Conservation (phyloP, 75 land plant genomes). For the Ceratopteris richardii region DNA sequence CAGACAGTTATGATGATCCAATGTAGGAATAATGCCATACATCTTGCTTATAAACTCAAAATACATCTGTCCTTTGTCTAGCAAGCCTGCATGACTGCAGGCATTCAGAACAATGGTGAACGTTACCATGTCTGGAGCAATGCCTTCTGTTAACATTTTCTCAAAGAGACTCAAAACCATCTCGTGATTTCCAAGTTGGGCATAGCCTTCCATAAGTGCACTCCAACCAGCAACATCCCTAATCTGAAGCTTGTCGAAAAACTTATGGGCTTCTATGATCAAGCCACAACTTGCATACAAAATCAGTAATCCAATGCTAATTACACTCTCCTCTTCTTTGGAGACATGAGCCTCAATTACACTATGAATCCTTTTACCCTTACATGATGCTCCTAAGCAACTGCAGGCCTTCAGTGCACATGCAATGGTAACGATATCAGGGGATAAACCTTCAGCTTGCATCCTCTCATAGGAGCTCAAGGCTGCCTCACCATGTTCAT, state of each 20-base stretch:
- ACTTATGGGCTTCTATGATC: not conserved
- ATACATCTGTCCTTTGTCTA: conserved; percentile 2
- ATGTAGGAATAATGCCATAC: conserved; percentile 9
- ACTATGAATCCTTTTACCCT: conserved; percentile 12
- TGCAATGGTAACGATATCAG: conserved; percentile 14
- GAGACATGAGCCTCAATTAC: not conserved
- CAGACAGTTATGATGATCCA: conserved; percentile 18
- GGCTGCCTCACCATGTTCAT: conserved; percentile 12
- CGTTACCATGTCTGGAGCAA: conserved; percentile 11
- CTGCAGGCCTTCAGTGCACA: conserved; percentile 14
- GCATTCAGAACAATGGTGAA: conserved; percentile 12
- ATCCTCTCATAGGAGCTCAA: conserved; percentile 4
- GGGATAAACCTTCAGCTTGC: conserved; percentile 10
- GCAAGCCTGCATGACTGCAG: conserved; percentile 11
- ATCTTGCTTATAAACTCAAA: conserved; percentile 5
- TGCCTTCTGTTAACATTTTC: conserved; percentile 10
- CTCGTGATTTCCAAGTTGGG: not conserved
- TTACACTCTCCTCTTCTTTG: not conserved
- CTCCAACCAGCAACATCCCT: conserved; percentile 6
- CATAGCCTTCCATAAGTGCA: conserved; percentile 2
- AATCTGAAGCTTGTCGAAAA: not conserved
- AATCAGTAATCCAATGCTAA: conserved; percentile 2
- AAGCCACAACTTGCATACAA: conserved; percentile 9
- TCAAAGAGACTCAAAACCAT: conserved; percentile 4
- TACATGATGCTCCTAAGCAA: conserved; percentile 9